Evolutionary conservation across 139 green algal species (phyloP), one percentile per base, ranked within the genome.

Genomic region (Gonium pectorale): DNA sequence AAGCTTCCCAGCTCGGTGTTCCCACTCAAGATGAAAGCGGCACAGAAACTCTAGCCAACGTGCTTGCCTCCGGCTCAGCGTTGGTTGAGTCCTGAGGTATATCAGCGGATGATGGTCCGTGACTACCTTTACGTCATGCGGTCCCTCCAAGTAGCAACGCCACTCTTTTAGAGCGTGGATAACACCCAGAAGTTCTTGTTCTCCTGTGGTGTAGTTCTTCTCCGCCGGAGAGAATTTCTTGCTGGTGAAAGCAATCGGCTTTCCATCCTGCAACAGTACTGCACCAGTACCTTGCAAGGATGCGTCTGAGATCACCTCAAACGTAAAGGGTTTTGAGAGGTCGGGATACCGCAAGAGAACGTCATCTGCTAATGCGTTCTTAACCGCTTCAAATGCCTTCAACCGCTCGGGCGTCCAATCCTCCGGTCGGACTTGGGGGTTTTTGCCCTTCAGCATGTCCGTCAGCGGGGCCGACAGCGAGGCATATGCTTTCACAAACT

Each of bases 31-130:
- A 31, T 84, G 33, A 49, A 80, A 88, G 4, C 49, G 49, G 2
- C 43, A 27, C 29, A 80, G 46, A 2, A 79, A 71, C 17, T 82
- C 69, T 11, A 73, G 37, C 84, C 84, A 88, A 11, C 84, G 52
- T 21, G 69, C 83, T 62, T 84, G 59, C 19, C 77, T 38, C 3
- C 38, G 66, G 19, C 41, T 54, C 27, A 74, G 9, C 1, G 11
- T 43, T 38, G 31, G 8, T 41, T 80, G 31, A 29, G 29, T 68
- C 56, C 5, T n/a, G 38, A 64, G 69, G 44, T 79, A 31, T 43
- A n/a, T n/a, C n/a, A n/a, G n/a, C n/a, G n/a, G n/a, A n/a, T n/a
- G n/a, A n/a, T n/a, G n/a, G n/a, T n/a, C 46, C 1, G 69, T 63
- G n/a, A 79, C 46, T 1, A 79, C 31, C 3, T 24, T 44, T 15